These are phyloP conservation scores for Lepiota venenata DNA, from an alignment of 768 basidiomycete species.

Conservation along the genomic window DNA sequence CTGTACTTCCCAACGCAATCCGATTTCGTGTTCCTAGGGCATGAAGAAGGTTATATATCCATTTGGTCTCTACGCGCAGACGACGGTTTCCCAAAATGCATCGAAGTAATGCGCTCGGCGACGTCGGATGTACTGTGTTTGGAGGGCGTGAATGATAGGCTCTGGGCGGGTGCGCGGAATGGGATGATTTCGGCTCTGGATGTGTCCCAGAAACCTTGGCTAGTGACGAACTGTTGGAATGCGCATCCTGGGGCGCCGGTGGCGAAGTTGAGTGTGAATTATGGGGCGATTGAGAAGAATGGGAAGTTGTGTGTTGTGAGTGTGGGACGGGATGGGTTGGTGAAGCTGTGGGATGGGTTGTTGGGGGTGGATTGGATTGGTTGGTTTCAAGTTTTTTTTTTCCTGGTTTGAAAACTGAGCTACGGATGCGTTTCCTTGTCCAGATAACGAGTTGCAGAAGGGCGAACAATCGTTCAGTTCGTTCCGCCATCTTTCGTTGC, in stretches of 20 bases:
- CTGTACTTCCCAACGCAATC: constrained; percentile 70
- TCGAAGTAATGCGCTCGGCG: constrained; percentile 77
- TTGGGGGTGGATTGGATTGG: constrained; percentile 85
- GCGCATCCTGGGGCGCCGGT: constrained; percentile 74
- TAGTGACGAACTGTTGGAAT: constrained; percentile 83
- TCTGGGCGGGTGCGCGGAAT: constrained; percentile 88
- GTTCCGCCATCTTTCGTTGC: constrained; percentile 72
- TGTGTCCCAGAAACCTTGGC: constrained; percentile 71
- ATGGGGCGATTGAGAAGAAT: constrained; percentile 66
- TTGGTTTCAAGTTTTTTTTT: constrained; percentile 34
- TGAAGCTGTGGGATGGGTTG: constrained; percentile 89
- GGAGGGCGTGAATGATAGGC: constrained; percentile 75
- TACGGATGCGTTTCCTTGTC: not conserved
- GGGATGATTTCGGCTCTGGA: constrained; percentile 85
- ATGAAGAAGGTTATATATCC: constrained; percentile 87
- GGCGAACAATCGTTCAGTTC: constrained; percentile 75
- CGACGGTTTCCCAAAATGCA: constrained; percentile 60
- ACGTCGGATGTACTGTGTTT: constrained; percentile 79
- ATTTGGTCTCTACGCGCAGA: constrained; percentile 65
- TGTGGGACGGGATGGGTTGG: constrained; percentile 65
- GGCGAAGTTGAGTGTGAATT: constrained; percentile 63
- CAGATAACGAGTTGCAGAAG: constrained; percentile 75
- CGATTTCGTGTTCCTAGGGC: constrained; percentile 74
- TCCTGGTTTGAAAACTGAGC: constrained; percentile 1
- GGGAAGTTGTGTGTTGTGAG: constrained; percentile 71